phyloP scores from a whole-genome alignment of 2,329 filamentous ascomycete genomes.

The Mycosphaerella sp. region DNA sequence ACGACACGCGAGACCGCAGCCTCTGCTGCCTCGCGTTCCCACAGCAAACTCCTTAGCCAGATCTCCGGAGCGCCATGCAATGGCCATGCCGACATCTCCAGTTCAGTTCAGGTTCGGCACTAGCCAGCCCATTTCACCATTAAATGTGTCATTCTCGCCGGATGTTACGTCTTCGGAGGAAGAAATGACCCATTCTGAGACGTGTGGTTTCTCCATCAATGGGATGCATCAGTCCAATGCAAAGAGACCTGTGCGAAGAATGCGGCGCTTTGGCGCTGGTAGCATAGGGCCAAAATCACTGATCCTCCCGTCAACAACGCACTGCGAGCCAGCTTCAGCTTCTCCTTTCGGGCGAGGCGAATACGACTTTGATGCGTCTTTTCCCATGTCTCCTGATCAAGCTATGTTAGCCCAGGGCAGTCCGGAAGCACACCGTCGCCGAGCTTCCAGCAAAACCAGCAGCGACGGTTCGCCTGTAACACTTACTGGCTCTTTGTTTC shows the following conservation, averaged over 20 bases:
- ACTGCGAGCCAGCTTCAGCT: conserved; percentile 28
- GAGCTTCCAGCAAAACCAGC: conserved; percentile 2
- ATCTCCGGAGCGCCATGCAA: conserved; percentile 24
- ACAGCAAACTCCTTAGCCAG: conserved; percentile 29
- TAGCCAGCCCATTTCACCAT: conserved; percentile 13
- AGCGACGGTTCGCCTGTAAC: conserved; percentile 3
- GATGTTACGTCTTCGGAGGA: conserved; percentile 19
- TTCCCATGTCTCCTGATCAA: neutral
- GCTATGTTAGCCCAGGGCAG: neutral
- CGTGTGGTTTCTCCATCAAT: conserved; percentile 6
- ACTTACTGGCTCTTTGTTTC: conserved; percentile 6
- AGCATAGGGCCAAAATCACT: conserved; percentile 32
- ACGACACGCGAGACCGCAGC: conserved; percentile 30
- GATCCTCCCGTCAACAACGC: conserved; percentile 32
- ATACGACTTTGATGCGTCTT: neutral
- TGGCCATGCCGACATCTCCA: conserved; percentile 17
- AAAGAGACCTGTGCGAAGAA: conserved; percentile 27
- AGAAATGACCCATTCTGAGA: conserved; percentile 10
- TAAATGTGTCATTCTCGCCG: conserved; percentile 16
- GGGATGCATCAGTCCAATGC: conserved; percentile 3
- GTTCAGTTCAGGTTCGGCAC: conserved; percentile 10
- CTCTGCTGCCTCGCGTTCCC: conserved; percentile 34
- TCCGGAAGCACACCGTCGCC: neutral
- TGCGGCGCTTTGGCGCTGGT: conserved; percentile 35
- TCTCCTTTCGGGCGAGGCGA: conserved; percentile 24